Conservation (phyloP, 129 eudicot species). For the carrot (Daucus carota) region DH1_v3.0 NC_030387.2:92001-92500, state of each 20-base stretch:
- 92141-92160: slow-evolving; percentile 89
- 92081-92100: slow-evolving; percentile 97
- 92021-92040: slow-evolving; percentile 91
- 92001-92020: slow-evolving; percentile 42
- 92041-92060: slow-evolving; percentile 91
- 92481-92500: slow-evolving; percentile 71
- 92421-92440: slow-evolving; percentile 75
- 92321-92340: slow-evolving; percentile 6
- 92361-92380: slow-evolving; percentile 74
- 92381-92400: slow-evolving; percentile 76
- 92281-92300: neutral
- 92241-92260: slow-evolving; percentile 77
- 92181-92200: slow-evolving; percentile 92
- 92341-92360: slow-evolving; percentile 84
- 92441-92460: slow-evolving; percentile 53
- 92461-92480: slow-evolving; percentile 65
- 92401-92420: slow-evolving; percentile 90
- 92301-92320: neutral
- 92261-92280: slow-evolving; percentile 4
- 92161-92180: slow-evolving; percentile 83
- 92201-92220: slow-evolving; percentile 98
- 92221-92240: slow-evolving; percentile 73
- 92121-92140: slow-evolving; percentile 97
- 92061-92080: slow-evolving; percentile 99
- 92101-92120: slow-evolving; percentile 97